Conservation (phyloP, 768 basidiomycete genomes). For the Podaxis mareebaensis region DNA sequence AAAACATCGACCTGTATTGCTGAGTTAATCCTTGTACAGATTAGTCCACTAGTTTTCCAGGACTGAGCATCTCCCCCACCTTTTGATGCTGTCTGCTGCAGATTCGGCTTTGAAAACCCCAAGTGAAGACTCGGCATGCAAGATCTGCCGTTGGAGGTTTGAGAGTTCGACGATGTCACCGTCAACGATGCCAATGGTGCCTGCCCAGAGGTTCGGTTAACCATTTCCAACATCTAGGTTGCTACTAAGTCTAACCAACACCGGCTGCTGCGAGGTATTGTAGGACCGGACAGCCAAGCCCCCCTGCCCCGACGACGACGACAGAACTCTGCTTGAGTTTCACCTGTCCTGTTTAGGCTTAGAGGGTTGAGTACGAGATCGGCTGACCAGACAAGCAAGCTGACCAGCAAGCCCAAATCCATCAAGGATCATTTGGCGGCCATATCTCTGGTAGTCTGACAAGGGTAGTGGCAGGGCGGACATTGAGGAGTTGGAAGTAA, state of each 20-base stretch:
- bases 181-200: constrained; percentile 83
- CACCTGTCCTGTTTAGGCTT: constrained; percentile 65
- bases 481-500: not conserved
- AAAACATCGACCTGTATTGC: constrained; percentile 58
- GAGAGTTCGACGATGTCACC: constrained; percentile 86
- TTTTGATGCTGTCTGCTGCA: constrained; percentile 66
- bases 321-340: constrained; percentile 76
- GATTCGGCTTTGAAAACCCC: constrained; percentile 83
- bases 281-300: constrained; percentile 92
- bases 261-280: constrained; percentile 94
- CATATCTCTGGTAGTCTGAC: constrained; percentile 87
- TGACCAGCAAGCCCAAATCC: constrained; percentile 84
- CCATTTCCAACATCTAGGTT: not conserved
- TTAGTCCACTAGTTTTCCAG: not conserved
- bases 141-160: constrained; percentile 91
- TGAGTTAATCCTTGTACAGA: constrained; percentile 68
- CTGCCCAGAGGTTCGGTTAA: constrained; percentile 39
- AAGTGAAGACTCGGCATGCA: constrained; percentile 75
- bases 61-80: constrained; percentile 39
- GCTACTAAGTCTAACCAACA: constrained; percentile 57
- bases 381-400: constrained; percentile 10
- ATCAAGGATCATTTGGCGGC: constrained; percentile 94
- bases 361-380: constrained; percentile 13
- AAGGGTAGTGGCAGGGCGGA: constrained; percentile 33
- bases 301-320: constrained; percentile 92